These are phyloP conservation scores for Tolypocladium ovalisporum DNA, from an alignment of 2,329 filamentous ascomycete species.

Conservation along the genomic window DNA sequence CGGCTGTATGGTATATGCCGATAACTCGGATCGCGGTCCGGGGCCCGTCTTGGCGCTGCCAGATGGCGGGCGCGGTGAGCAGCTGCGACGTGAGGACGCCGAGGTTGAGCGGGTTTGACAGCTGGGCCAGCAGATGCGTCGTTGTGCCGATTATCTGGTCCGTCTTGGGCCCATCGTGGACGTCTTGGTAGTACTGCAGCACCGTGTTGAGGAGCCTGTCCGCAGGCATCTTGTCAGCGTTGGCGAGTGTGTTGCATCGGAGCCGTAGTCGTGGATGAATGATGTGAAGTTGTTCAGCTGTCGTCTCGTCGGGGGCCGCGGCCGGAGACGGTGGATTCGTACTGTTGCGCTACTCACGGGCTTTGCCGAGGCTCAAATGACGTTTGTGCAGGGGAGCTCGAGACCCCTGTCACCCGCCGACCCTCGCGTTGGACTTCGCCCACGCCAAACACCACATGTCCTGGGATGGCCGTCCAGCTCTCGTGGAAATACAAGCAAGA, in stretches of 20 bases:
- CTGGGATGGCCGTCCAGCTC: background rate
- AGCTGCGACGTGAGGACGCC: slow-evolving; percentile 63
- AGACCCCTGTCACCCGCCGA: background rate
- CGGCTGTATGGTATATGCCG: slow-evolving; percentile 61
- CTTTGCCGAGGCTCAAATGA: slow-evolving; percentile 16
- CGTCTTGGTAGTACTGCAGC: slow-evolving; percentile 46
- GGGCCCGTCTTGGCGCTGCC: slow-evolving; percentile 49
- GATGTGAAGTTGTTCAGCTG: slow-evolving; percentile 1
- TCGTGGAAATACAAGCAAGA: background rate
- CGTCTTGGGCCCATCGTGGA: slow-evolving; percentile 37
- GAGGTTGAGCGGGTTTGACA: slow-evolving; percentile 67
- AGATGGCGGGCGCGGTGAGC: slow-evolving; percentile 60
- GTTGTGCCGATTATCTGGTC: slow-evolving; percentile 55
- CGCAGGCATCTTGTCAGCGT: slow-evolving; percentile 41
- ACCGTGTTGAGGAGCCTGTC: slow-evolving; percentile 58
- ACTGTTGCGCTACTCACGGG: background rate
- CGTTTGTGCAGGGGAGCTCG: background rate
- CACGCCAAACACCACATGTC: background rate
- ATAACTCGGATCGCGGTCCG: slow-evolving; percentile 54
- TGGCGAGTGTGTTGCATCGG: background rate
- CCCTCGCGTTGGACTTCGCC: background rate
- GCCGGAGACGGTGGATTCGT: background rate
- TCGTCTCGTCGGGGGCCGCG: background rate
- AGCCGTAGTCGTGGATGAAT: background rate
- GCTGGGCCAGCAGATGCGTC: slow-evolving; percentile 53